Percentiles rank a stretch among this genome's conserved stretches.
phyloP scores from a whole-genome alignment of 257 asterid species.

The Fraxinus americana region DNA sequence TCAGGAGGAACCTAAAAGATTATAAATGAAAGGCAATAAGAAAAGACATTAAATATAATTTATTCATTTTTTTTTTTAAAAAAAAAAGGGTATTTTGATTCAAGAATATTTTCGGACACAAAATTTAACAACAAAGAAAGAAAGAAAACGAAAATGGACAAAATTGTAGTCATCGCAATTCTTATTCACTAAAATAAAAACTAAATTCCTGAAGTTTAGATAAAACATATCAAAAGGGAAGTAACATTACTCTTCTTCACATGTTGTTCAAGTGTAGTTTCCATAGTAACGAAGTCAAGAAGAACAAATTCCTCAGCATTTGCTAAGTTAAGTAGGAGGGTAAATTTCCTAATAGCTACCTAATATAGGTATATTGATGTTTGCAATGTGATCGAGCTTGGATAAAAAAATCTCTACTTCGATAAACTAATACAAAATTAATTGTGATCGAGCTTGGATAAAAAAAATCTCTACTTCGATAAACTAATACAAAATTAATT shows the following conservation, averaged over 20 bases:
- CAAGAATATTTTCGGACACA: neutral
- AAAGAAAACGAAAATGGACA: neutral
- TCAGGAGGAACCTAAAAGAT: constrained; percentile 67
- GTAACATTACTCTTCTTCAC: neutral
- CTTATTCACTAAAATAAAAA: neutral
- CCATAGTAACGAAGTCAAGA: neutral
- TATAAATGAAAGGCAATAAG: constrained; percentile 14
- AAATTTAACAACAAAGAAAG: neutral
- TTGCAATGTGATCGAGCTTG: neutral
- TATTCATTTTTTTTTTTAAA: too few relatives aligned
- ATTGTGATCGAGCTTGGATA: too few relatives aligned
- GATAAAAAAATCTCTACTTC: too few relatives aligned
- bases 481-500: neutral
- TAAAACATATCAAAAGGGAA: neutral
- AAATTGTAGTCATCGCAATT: neutral
- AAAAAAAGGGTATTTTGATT: neutral
- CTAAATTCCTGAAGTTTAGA: neutral
- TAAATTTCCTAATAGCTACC: neutral
- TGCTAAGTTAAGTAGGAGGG: neutral
- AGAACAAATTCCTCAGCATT: neutral
- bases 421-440: too few relatives aligned
- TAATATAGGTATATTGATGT: neutral
- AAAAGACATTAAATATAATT: constrained; percentile 18
- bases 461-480: neutral
- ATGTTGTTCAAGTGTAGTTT: neutral